Base-by-base conservation (phyloP, 2,329 filamentous ascomycete genomes). In the Sclerotinia sclerotiorum region DNA sequence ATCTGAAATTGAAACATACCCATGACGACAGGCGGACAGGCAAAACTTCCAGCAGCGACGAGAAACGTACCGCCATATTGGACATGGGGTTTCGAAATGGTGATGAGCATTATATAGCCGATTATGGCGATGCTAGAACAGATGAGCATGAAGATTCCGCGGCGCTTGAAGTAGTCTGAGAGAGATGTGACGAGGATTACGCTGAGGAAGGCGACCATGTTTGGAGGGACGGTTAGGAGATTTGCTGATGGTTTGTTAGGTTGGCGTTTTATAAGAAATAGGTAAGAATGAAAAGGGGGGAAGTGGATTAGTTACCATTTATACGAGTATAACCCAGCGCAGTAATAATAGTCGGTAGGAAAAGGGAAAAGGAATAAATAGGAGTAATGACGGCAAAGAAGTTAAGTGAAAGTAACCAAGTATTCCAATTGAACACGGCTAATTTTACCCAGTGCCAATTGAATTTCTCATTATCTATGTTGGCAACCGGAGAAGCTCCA, bases 21-120 rank as follows among this genome's bases (percentile, higher is more conserved):
- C 65, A 67, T 67, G 8, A 61, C 65, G n/a, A 67, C 19, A 51
- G 65, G 65, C 6, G 65, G 65, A 52, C 87, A 90, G 0, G 93
- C 92, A 75, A 97, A 97, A 73, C 97, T 96, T 0, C 93, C 93
- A 70, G 94, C 82, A 0, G 94, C 93, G 0, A 89, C 93, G 0
- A 97, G 82, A 78, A 96, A 97, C 0, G 88, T 90, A 0, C 90
- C 93, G 0, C 88, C 90, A 77, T 97, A 97, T 76, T 93, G 88
- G 0, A 94, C 87, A 0, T 83, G 84, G 0, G 92, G 83, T 7
- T 82, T 81, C 3, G 83, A 81, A 5, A 86, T 87, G 1, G 85
- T 86, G 2, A 96, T 82, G 3, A 96, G 83, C 88, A 97, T 92
- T 55, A 84, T 76, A 76, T 97, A 97, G 0, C 94, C 94, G 0